Evolutionary conservation across 2,329 filamentous ascomycete species (phyloP).

Genomic region (Leptographium wingfieldii): DNA sequence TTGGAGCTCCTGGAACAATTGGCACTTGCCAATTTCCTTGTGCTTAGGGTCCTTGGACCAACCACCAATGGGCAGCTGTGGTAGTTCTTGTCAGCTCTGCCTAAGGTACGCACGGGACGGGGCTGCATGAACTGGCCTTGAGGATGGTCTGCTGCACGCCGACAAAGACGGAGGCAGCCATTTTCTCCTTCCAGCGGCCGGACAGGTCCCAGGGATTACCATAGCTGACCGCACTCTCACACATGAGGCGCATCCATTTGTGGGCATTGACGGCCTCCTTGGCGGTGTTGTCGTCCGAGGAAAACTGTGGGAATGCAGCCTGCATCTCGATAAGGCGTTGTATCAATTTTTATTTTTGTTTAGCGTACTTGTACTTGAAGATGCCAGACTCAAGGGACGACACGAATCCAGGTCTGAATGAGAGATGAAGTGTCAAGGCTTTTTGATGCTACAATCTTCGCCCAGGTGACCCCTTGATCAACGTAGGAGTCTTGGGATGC

Average conservation of each 20-base stretch:
- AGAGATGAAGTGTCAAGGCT: background rate
- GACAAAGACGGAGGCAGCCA: constrained; percentile 35
- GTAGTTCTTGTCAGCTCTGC: background rate
- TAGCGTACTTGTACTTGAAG: background rate
- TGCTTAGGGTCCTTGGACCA: constrained; percentile 33
- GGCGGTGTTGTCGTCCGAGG: constrained; percentile 12
- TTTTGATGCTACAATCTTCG: background rate
- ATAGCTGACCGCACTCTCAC: background rate
- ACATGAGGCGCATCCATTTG: constrained; percentile 1
- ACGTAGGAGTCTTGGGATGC: background rate
- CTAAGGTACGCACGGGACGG: too few relatives aligned
- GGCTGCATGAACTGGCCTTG: background rate
- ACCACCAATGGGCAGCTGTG: constrained; percentile 28
- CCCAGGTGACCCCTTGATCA: background rate
- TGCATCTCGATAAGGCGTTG: constrained; percentile 8
- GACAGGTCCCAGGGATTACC: background rate
- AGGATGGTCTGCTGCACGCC: constrained; percentile 30
- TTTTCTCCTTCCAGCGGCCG: background rate
- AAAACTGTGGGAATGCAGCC: background rate
- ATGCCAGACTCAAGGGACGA: background rate
- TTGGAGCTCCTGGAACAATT: background rate
- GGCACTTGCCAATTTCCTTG: constrained; percentile 22
- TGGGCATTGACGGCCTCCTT: background rate
- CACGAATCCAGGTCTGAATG: background rate
- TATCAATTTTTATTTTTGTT: too few relatives aligned